phyloP scores from a whole-genome alignment of 495 filamentous ascomycete species.

The Penicillium mononematosum region DNA sequence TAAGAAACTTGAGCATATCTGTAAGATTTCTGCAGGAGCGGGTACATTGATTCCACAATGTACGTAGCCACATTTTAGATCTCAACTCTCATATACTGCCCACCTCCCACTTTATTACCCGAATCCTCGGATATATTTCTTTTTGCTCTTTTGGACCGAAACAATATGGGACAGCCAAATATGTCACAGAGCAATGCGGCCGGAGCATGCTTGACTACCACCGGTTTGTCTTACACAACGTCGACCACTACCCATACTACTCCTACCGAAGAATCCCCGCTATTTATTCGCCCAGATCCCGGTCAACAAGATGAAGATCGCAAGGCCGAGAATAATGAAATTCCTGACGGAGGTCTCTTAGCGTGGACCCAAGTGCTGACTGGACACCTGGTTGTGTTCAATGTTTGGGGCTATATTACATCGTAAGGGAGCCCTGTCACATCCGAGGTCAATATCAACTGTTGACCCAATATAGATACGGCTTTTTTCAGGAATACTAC shows the following conservation, averaged over 20 bases:
- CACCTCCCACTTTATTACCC: background rate
- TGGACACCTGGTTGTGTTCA: constrained; percentile 57
- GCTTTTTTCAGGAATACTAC: constrained; percentile 72
- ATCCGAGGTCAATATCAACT: background rate
- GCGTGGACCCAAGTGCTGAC: constrained; percentile 60
- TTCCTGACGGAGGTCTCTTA: constrained; percentile 42
- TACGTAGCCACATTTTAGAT: constrained; percentile 1
- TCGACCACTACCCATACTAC: constrained; percentile 1
- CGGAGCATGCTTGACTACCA: background rate
- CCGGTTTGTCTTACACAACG: background rate
- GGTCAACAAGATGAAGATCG: constrained; percentile 2
- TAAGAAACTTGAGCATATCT: background rate
- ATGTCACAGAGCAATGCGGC: background rate
- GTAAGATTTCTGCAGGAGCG: constrained; percentile 3
- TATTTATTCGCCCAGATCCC: background rate
- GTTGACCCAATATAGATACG: constrained; percentile 46
- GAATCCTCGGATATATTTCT: background rate
- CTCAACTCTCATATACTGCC: background rate
- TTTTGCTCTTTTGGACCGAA: background rate
- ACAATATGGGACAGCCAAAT: background rate
- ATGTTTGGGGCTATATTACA: constrained; percentile 64
- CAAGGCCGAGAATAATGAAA: constrained; percentile 5
- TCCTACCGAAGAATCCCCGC: constrained; percentile 2
- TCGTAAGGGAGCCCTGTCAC: constrained; percentile 6
- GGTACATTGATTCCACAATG: constrained; percentile 3